Conservation (phyloP, 192 early-diverging fungal genomes). For the Thamnidium elegans region DNA sequence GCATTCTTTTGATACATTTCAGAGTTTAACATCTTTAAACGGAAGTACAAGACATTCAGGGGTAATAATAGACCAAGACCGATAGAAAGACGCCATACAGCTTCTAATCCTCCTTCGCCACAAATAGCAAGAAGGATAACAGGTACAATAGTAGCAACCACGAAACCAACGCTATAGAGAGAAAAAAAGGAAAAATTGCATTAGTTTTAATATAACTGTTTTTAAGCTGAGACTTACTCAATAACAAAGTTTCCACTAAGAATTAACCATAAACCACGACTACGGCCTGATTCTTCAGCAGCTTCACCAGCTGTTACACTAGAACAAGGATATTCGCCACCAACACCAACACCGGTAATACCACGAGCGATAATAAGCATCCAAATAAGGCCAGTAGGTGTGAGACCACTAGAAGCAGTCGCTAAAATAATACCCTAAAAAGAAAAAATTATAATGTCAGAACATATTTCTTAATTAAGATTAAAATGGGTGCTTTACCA, state of each 20-base stretch:
- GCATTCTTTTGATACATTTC: conserved; percentile 47
- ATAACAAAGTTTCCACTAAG: conserved; percentile 49
- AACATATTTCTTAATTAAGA: conserved; percentile 32
- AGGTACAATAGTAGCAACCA: conserved; percentile 42
- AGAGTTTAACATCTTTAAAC: conserved; percentile 56
- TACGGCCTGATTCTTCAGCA: conserved; percentile 45
- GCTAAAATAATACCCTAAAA: conserved; percentile 33
- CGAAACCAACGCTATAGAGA: conserved; percentile 38
- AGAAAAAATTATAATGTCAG: too few species aligned
- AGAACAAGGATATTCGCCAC: conserved; percentile 53
- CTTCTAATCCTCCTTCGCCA: conserved; percentile 38
- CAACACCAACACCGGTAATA: conserved; percentile 45
- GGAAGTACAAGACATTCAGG: conserved; percentile 49
- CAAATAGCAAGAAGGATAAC: conserved; percentile 40
- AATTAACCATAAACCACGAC: conserved; percentile 48
- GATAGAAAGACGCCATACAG: conserved; percentile 50
- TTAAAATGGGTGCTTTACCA: conserved; percentile 29
- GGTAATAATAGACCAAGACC: conserved; percentile 49
- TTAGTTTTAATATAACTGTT: too few species aligned
- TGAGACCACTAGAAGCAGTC: conserved; percentile 31
- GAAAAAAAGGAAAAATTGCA: background rate
- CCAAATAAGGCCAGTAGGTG: conserved; percentile 43
- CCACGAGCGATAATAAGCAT: conserved; percentile 40
- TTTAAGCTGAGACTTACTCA: too few species aligned
- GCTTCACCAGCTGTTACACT: conserved; percentile 50